phyloP scores from a whole-genome alignment of 2,329 filamentous ascomycete genomes.

The Fusarium sterilihyphosum region DNA sequence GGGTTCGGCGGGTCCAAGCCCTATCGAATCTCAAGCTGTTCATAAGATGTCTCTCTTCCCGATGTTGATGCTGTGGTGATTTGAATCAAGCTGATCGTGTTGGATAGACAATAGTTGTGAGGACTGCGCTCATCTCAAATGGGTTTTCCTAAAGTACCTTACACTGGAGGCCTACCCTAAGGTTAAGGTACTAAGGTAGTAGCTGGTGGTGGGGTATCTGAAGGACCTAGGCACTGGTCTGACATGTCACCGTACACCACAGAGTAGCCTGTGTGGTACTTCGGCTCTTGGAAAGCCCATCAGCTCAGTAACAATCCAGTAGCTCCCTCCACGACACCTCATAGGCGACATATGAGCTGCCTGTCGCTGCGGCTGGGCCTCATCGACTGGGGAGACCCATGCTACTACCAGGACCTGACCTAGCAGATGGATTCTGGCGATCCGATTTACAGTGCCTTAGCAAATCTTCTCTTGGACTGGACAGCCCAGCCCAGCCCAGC shows the following conservation, averaged over 20 bases:
- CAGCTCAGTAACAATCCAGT: slow-evolving; percentile 34
- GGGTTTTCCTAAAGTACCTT: slow-evolving; percentile 9
- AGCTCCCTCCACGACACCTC: slow-evolving; percentile 1
- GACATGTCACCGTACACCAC: slow-evolving; percentile 37
- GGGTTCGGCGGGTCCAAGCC: neutral
- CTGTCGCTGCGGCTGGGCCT: slow-evolving; percentile 34
- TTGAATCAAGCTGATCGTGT: slow-evolving; percentile 28
- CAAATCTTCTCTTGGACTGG: slow-evolving; percentile 44
- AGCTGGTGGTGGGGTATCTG: slow-evolving; percentile 30
- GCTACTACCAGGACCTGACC: slow-evolving; percentile 5
- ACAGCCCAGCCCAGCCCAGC: neutral
- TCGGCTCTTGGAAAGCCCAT: slow-evolving; percentile 13
- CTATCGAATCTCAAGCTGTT: neutral
- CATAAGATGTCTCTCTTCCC: neutral
- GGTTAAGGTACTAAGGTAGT: neutral
- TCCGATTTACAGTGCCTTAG: slow-evolving; percentile 33
- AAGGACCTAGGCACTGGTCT: neutral
- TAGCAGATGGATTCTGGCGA: slow-evolving; percentile 4
- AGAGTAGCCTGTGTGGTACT: slow-evolving; percentile 33
- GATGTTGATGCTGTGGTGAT: slow-evolving; percentile 11
- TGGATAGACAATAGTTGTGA: slow-evolving; percentile 21
- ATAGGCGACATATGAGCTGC: neutral
- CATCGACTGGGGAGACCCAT: slow-evolving; percentile 40
- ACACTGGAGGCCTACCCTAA: neutral
- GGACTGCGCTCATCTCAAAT: neutral